Evolutionary conservation across 78 protist species (phyloP), one percentile per base, ranked within the genome.

Genomic region (Dictyostelium capitatum): DNA sequence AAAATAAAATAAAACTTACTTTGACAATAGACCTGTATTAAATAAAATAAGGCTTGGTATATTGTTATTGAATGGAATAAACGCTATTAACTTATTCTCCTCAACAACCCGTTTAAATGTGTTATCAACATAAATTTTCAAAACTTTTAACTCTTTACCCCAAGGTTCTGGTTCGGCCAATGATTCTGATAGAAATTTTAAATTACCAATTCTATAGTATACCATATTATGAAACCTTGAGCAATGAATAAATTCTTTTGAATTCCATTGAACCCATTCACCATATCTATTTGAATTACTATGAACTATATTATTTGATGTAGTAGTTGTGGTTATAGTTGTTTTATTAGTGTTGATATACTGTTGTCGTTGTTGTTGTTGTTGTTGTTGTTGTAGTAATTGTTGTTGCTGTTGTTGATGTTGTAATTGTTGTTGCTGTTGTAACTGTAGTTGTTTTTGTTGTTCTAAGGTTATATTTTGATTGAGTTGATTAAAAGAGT

Each of bases 211-310:
- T 43, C 91, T 75, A 72, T 83, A 83, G 11, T 83, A 83, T 3
- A 83, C 91, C 53, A 83, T 30, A 73, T 83, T 83, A 43, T 83
- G 91, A 56, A 83, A 83, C 25, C 91, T 28, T 67, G 74, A 80
- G 23, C 46, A 53, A 53, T 53, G 37, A 2, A 77, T 15, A 14
- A 72, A 43, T n/a, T 25, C 37, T 12, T 83, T 80, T 19, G 91
- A 83, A 10, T 37, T 83, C 91, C 91, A 83, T 43, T 14, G 12
- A 10, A 20, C n/a, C 91, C 91, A 83, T 54, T 57, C 69, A 32
- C 47, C 53, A n/a, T 41, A 20, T 28, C 25, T 17, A 15, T 28
- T 17, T 54, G 30, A n/a, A 56, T 56, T 54, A 32, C n/a, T 53
- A 19, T 41, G 54, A 11, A 41, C 46, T 43, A 50, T 75, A 25